Evolutionary conservation across 768 basidiomycete genomes (phyloP).

Genomic region (Leccinum imitatum): DNA sequence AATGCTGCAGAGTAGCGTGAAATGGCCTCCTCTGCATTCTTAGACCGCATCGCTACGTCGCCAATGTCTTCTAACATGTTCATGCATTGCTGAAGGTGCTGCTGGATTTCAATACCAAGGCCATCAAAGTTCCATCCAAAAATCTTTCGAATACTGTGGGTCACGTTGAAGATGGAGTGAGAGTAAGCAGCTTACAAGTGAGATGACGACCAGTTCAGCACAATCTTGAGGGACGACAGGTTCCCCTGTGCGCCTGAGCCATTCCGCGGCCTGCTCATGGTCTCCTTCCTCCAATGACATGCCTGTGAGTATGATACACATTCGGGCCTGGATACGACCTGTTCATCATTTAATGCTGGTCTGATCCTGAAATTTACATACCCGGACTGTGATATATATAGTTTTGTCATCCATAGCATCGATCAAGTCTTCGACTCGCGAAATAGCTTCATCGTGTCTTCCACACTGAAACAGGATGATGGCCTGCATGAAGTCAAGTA

Average conservation of each 20-base stretch:
- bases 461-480: constrained; percentile 9
- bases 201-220: constrained; percentile 3
- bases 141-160: not conserved
- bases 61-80: not conserved
- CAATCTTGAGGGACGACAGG: not conserved
- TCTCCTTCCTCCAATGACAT: not conserved
- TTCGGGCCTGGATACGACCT: constrained; percentile 1
- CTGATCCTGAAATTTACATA: not conserved
- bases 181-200: constrained; percentile 3
- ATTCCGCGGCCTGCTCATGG: not conserved
- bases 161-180: not conserved
- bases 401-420: not conserved
- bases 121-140: constrained; percentile 18
- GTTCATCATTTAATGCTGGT: not conserved
- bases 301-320: not conserved
- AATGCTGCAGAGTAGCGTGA: no score
- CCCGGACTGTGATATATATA: not conserved
- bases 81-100: not conserved
- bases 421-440: constrained; percentile 6
- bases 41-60: not conserved
- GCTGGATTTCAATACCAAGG: not conserved
- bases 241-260: no score
- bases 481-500: not conserved
- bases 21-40: constrained; percentile 1
- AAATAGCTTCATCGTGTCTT: not conserved